Evolutionary conservation across 2,329 filamentous ascomycete genomes (phyloP).

Genomic region (Orbilia oligospora): DNA sequence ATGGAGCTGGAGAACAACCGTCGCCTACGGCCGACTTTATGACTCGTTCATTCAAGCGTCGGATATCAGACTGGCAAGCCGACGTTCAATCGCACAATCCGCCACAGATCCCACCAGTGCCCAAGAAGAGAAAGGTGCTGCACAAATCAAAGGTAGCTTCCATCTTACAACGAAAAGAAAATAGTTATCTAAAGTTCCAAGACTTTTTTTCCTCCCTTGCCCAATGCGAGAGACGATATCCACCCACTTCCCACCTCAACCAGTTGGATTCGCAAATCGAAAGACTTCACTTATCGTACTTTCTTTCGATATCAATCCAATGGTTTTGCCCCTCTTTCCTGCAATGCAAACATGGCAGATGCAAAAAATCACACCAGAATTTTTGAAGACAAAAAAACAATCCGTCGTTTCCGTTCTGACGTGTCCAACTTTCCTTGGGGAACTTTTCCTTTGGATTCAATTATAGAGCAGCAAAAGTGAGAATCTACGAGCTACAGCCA

Average conservation of each 20-base stretch:
- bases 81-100: slow-evolving; percentile 54
- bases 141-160: slow-evolving; percentile 59
- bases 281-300: slow-evolving; percentile 23
- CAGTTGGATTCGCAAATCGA: slow-evolving; percentile 26
- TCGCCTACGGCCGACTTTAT: slow-evolving; percentile 54
- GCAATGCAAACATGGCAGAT: slow-evolving; percentile 49
- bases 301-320: slow-evolving; percentile 43
- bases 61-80: slow-evolving; percentile 60
- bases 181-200: slow-evolving; percentile 18
- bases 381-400: slow-evolving; percentile 33
- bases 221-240: slow-evolving; percentile 44
- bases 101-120: slow-evolving; percentile 48
- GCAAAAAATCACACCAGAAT: slow-evolving; percentile 34
- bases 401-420: slow-evolving; percentile 50
- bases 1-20: slow-evolving; percentile 44
- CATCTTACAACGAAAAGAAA: slow-evolving; percentile 19
- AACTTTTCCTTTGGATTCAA: slow-evolving; percentile 58
- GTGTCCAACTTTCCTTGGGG: slow-evolving; percentile 60
- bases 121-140: slow-evolving; percentile 61
- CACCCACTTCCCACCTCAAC: slow-evolving; percentile 28
- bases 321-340: slow-evolving; percentile 27
- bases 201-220: slow-evolving; percentile 14
- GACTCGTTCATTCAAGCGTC: slow-evolving; percentile 58
- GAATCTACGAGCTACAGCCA: slow-evolving; percentile 56
- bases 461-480: slow-evolving; percentile 61